phyloP scores from a whole-genome alignment of 1,284 basidiomycete genomes.

The Afroboletus lepidellus region DNA sequence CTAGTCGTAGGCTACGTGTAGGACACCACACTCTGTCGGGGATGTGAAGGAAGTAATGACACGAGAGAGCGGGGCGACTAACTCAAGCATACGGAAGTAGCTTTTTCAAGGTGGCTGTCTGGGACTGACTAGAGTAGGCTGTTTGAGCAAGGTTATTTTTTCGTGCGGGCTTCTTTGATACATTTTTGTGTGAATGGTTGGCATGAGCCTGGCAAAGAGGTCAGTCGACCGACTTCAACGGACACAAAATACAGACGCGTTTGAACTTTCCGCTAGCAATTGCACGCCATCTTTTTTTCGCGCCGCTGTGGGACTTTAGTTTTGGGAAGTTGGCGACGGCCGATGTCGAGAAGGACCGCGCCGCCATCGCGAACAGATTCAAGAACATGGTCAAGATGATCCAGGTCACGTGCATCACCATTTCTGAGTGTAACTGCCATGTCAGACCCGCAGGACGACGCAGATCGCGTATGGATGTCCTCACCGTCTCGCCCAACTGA shows the following conservation, averaged over 20 bases:
- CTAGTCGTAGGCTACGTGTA: conserved; percentile 13
- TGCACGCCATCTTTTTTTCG: conserved; percentile 80
- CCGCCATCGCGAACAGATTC: conserved; percentile 16
- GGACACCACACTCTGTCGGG: conserved; percentile 8
- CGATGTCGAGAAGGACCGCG: conserved; percentile 46
- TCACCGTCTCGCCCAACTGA: neutral
- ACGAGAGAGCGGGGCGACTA: neutral
- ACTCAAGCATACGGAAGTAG: conserved; percentile 64
- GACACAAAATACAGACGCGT: conserved; percentile 50
- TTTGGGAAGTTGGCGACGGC: conserved; percentile 53
- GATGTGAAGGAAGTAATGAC: neutral
- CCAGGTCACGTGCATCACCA: conserved; percentile 23
- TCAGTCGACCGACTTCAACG: neutral
- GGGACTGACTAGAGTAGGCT: conserved; percentile 60
- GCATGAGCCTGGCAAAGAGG: conserved; percentile 55
- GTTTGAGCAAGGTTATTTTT: conserved; percentile 67
- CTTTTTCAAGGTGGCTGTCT: conserved; percentile 65
- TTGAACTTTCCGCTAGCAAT: conserved; percentile 72
- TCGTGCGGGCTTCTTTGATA: conserved; percentile 58
- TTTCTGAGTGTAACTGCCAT: conserved; percentile 31
- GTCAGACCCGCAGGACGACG: conserved; percentile 68
- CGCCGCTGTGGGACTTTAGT: conserved; percentile 73
- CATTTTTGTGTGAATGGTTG: conserved; percentile 69
- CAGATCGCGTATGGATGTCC: conserved; percentile 58
- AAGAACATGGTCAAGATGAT: conserved; percentile 10